These are phyloP conservation scores for Quercus wislizeni DNA, from an alignment of 306 rosid genomes.

Conservation along the genomic window DNA sequence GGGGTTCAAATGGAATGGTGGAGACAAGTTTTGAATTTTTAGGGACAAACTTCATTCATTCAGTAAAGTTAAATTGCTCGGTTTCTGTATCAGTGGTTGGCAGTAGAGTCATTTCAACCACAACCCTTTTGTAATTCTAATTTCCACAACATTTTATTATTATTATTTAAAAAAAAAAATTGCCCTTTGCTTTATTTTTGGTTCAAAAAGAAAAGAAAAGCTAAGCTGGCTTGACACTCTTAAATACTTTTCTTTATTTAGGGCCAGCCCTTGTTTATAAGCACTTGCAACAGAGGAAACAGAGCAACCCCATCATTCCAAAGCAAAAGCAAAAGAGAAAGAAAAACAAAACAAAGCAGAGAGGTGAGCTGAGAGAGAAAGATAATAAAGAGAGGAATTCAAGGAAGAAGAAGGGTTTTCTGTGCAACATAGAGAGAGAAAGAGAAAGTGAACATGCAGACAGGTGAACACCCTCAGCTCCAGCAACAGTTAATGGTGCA, in stretches of 20 bases:
- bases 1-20: conserved; percentile 7
- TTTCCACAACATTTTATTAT: background rate
- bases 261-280: conserved; percentile 27
- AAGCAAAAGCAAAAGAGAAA: conserved; percentile 32
- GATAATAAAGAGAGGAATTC: conserved; percentile 30
- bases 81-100: conserved; percentile 56
- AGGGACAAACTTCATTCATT: conserved; percentile 32
- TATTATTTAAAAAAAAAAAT: background rate
- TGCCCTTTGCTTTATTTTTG: conserved; percentile 7
- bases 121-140: conserved; percentile 21
- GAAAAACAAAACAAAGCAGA: background rate
- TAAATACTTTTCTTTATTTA: background rate
- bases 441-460: conserved; percentile 39
- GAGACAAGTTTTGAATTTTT: conserved; percentile 6
- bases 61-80: conserved; percentile 29
- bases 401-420: conserved; percentile 32
- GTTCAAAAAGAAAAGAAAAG: conserved; percentile 41
- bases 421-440: conserved; percentile 8
- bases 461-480: conserved; percentile 36
- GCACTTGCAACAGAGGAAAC: conserved; percentile 40
- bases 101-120: conserved; percentile 53
- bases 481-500: conserved; percentile 76
- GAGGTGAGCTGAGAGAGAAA: background rate
- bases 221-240: conserved; percentile 22
- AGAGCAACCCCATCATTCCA: conserved; percentile 61